Base-by-base conservation (phyloP, 352 stramenopile genomes). In the Pythium periplocum region DNA sequence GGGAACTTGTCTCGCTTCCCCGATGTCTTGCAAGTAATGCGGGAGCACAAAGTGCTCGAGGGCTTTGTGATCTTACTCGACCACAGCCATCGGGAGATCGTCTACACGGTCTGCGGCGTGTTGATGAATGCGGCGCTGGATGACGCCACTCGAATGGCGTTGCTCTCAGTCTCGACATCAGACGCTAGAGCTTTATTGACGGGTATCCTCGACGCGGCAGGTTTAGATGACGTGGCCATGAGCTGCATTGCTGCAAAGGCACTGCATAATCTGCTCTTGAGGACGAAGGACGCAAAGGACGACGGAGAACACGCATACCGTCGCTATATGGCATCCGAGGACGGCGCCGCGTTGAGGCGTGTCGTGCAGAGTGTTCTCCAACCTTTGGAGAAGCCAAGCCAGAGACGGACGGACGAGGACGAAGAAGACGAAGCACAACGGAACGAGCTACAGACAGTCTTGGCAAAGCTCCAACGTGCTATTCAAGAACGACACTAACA, bases 71-170 rank as follows among this genome's bases (percentile, higher is more conserved):
- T 91, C 4, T 62, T 96, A 38, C 69, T 96, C 3, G 73, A 88
- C 42, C 80, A 95, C 58, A 73, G 68, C 61, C 86, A 76, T 43
- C 79, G 76, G 2, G 82, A 95, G 53, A 76, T 96, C 49, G 82
- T 92, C 9, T 87, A 87, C 61, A 78, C 77, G 0, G 81, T 90
- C 1, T 86, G 75, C 45, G 86, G 87, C 1, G 79, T 90, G 9
- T 59, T 96, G 32, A 91, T 96, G 78, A 96, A 96, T 37, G 64
- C 84, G 2, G 83, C 84, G 3, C 57, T 90, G 6, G 78, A 93
- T 46, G 41, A 55, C 0, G 50, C 41, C 4, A 75, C 63, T 17
- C 83, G 74, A 2, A 43, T 35, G 5, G 35, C 44, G 4, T 55
- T 92, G 33, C 59, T 85, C 17, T 26, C 17, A 26, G 17, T 26